Evolutionary conservation across 1,284 basidiomycete genomes (phyloP), one percentile per base, ranked within the genome.

Genomic region (Vanrija sp.): DNA sequence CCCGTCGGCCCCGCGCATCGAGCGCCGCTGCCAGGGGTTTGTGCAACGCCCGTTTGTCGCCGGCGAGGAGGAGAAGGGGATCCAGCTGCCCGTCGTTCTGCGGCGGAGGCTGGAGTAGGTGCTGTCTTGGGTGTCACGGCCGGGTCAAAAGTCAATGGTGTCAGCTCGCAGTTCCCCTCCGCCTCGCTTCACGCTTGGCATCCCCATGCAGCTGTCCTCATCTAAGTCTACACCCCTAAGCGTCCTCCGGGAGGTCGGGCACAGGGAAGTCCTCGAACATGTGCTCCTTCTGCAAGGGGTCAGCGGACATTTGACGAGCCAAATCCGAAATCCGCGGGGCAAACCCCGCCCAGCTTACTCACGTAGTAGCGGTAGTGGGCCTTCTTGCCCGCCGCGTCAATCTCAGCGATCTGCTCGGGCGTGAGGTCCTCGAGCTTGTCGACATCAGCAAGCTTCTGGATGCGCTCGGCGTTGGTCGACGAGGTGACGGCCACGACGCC

Each of bases 401-500:
- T 84, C 31, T 80, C 79, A 15, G 77, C 58, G 2, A 87, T 78
- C 67, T 91, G 88, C 51, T 83, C 82, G 2, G 66, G 54, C 0
- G 80, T 83, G 57, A 91, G 75, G 48, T 84, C 82, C 1, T 83
- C 82, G 5, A 87, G 61, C 18, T 75, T 68, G 43, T 79, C 75
- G 3, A 80, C 77, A 38, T 78, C 78, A 22, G 85, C 65, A 61
- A 85, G 84, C 72, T 87, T 85, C 63, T 78, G 75, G 58, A 90
- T 79, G 43, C 84, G 81, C 43, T 78, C 79, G 20, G 75, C 77
- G 68, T 88, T 88, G 14, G 80, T 79, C 12, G 82, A 82, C 5
- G 87, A 85, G 81, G 86, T 87, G 59, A 90, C 81, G 31, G 83
- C 79, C 12, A 73, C 63, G n/a, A 81, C 76, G 31, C 77, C 80